These are phyloP conservation scores for Pythium vanterpoolii DNA, from an alignment of 352 stramenopile genomes.

Conservation along the genomic window DNA sequence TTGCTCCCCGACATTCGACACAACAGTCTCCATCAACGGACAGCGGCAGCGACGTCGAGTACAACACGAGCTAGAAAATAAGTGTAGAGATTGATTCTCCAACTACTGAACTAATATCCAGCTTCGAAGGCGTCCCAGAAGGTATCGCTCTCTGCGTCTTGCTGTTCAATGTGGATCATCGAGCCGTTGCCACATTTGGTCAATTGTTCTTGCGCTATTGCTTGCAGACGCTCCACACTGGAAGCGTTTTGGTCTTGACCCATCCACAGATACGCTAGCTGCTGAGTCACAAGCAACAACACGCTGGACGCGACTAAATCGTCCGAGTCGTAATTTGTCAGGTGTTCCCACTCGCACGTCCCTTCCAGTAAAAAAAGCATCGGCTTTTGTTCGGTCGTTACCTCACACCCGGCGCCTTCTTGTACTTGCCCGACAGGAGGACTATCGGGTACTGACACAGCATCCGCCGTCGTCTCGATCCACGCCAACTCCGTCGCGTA, in stretches of 20 bases:
- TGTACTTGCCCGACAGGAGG: too few relatives aligned
- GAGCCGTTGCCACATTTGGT: neutral
- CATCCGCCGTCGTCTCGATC: neutral
- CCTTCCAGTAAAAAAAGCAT: constrained; percentile 41
- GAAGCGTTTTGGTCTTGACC: constrained; percentile 2
- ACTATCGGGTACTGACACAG: neutral
- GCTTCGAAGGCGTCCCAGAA: constrained; percentile 63
- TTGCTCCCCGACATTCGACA: constrained; percentile 31
- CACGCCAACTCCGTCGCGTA: constrained; percentile 41
- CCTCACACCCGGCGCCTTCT: neutral
- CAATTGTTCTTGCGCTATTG: neutral
- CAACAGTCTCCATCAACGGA: constrained; percentile 6
- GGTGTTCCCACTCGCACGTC: constrained; percentile 36
- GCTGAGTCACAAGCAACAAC: constrained; percentile 29
- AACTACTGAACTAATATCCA: constrained; percentile 50
- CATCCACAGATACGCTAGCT: constrained; percentile 40
- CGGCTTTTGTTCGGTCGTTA: constrained; percentile 3
- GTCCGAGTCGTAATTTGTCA: constrained; percentile 64
- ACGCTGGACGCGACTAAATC: constrained; percentile 34
- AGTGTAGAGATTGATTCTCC: neutral
- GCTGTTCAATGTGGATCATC: constrained; percentile 15
- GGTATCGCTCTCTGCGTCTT: constrained; percentile 41
- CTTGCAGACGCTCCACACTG: neutral
- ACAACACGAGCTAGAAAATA: neutral
- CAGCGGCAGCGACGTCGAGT: neutral